Evolutionary conservation across 2,329 filamentous ascomycete genomes (phyloP), one percentile per base, ranked within the genome.

Genomic region (Kalaharituber pfeilii): DNA sequence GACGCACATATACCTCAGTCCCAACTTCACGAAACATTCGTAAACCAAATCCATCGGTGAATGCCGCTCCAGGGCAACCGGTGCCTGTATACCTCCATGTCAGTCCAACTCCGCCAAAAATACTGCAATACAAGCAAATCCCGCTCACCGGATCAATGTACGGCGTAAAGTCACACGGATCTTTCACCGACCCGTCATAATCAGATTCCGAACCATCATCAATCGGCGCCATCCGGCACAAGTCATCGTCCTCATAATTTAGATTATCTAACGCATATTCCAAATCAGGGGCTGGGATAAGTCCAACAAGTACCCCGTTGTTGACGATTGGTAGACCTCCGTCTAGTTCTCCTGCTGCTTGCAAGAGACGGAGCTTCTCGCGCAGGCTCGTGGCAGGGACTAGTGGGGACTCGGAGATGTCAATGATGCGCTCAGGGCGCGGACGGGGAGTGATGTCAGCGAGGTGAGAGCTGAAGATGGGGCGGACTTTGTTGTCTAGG

Each of bases 31-130:
- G 67, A 96, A 98, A 64, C 87, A 89, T 66, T 98, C 91, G 64
- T 94, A 95, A 3, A 95, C 91, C 36, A 98, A 71, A 66, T 96
- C 88, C 78, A 96, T 88, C 0, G 91, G 86, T 0, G 84, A 91
- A 61, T 81, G 79, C 27, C 94, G 84, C 65, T 98, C 91, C 24
- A 98, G 72, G 11, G 88, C 78, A 13, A 98, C 77, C 0, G 91
- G 91, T 2, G 89, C 84, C 78, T 81, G 45, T 13, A 20, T 5
- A 47, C 20, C 6, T 15, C 52, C 18, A 59, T 65, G 60, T 52
- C 24, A 59, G 42, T 50, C 15, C 30, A 6, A 50, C n/a, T 49
- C 8, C 39, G 13, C 5, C 6, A 8, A n/a, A 25, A 7, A 22
- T 15, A 45, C 6, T 9, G 27, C 18, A 24, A 11, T 1, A 55